Percentiles rank a stretch among this genome's conserved stretches.
These are phyloP conservation scores for Lasiodiplodia theobromae DNA, from an alignment of 2,329 filamentous ascomycete species.

Conservation along the genomic window DNA sequence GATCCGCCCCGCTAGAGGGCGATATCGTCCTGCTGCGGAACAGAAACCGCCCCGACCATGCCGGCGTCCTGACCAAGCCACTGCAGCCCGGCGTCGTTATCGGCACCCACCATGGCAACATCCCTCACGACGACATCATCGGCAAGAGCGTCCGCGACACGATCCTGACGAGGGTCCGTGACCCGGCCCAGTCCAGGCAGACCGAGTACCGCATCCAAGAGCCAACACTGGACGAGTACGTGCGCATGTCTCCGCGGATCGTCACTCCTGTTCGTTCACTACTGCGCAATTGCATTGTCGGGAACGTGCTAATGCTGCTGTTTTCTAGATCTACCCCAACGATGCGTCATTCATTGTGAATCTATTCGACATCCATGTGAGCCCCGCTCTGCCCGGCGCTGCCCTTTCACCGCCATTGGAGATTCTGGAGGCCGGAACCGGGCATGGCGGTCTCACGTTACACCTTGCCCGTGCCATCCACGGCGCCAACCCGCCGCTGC, in stretches of 20 bases:
- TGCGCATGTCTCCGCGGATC: constrained; percentile 68
- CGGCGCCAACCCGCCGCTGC: constrained; percentile 68
- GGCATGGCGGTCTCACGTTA: constrained; percentile 80
- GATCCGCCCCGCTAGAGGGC: constrained; percentile 39
- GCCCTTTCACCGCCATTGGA: constrained; percentile 61
- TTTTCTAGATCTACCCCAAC: constrained; percentile 70
- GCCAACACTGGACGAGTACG: constrained; percentile 76
- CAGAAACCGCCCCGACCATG: constrained; percentile 41
- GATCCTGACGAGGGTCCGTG: constrained; percentile 59
- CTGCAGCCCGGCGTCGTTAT: constrained; percentile 45
- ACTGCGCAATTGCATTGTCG: background rate
- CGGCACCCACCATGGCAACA: constrained; percentile 55
- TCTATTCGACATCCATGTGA: constrained; percentile 75
- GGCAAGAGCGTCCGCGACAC: constrained; percentile 66
- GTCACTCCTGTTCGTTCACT: constrained; percentile 73
- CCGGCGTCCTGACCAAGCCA: constrained; percentile 46
- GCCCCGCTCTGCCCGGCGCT: constrained; percentile 43
- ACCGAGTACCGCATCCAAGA: constrained; percentile 64
- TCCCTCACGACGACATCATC: constrained; percentile 66
- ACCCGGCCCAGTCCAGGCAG: constrained; percentile 64
- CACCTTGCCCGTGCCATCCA: constrained; percentile 79
- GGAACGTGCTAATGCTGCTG: background rate
- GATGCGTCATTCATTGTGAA: constrained; percentile 79
- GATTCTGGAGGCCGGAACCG: constrained; percentile 84
- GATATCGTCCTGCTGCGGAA: constrained; percentile 53